Percentiles rank a stretch among this genome's conserved stretches.
Conservation (phyloP, 768 basidiomycete genomes). For the Clathrus columnatus region DNA sequence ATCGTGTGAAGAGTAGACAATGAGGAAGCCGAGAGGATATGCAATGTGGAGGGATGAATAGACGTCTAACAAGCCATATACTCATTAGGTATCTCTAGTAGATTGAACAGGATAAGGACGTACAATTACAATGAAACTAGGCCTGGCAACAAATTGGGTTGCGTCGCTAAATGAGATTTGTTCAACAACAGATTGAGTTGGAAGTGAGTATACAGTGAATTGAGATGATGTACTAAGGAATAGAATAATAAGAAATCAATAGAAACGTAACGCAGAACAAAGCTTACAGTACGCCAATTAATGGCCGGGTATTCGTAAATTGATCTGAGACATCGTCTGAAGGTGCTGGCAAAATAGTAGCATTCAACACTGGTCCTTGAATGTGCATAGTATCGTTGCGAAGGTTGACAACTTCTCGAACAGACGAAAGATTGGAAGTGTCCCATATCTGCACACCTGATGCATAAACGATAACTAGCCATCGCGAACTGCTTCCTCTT, state of each 20-base stretch:
- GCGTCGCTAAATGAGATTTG: constrained; percentile 37
- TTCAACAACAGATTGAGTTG: constrained; percentile 42
- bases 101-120: constrained; percentile 18
- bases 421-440: constrained; percentile 40
- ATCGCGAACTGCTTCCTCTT: constrained; percentile 8
- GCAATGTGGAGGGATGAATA: constrained; percentile 43
- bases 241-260: background rate
- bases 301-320: constrained; percentile 24
- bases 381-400: constrained; percentile 16
- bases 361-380: constrained; percentile 29
- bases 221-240: constrained; percentile 15
- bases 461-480: constrained; percentile 47
- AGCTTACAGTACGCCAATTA: constrained; percentile 29
- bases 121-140: constrained; percentile 49
- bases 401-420: constrained; percentile 48
- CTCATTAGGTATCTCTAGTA: background rate
- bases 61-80: constrained; percentile 37
- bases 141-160: constrained; percentile 20
- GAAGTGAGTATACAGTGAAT: constrained; percentile 38
- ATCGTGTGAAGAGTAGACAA: constrained; percentile 45
- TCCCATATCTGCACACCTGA: constrained; percentile 56
- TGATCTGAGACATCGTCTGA: constrained; percentile 19
- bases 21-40: constrained; percentile 47
- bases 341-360: constrained; percentile 30
- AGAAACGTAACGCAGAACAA: constrained; percentile 3